A percentile compares a stretch with the other conserved stretches of the same genome.
Evolutionary conservation across 805 yeast species (phyloP).

Genomic region (Yamadazyma tumulicola): DNA sequence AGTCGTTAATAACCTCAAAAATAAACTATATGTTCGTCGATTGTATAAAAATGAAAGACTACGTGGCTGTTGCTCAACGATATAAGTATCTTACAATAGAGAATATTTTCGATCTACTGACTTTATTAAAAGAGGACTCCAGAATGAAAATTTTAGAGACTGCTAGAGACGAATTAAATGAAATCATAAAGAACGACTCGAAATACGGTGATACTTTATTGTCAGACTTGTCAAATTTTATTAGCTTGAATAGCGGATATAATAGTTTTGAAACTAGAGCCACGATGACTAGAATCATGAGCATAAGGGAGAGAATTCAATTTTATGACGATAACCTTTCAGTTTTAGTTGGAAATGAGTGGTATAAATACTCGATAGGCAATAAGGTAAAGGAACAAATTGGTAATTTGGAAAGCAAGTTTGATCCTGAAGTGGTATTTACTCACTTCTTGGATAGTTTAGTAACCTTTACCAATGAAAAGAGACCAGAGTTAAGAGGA

Average conservation of each 20-base stretch:
- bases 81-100: slow-evolving; percentile 17
- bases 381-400: slow-evolving; percentile 53
- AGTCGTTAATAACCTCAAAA: slow-evolving; percentile 17
- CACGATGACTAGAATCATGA: slow-evolving; percentile 15
- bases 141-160: slow-evolving; percentile 27
- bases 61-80: slow-evolving; percentile 20
- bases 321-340: slow-evolving; percentile 21
- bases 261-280: neutral
- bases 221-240: slow-evolving; percentile 1
- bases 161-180: slow-evolving; percentile 25
- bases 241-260: neutral
- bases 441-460: slow-evolving; percentile 45
- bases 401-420: slow-evolving; percentile 39
- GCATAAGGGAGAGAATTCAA: slow-evolving; percentile 19
- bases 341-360: slow-evolving; percentile 24
- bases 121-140: slow-evolving; percentile 34
- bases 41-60: slow-evolving; percentile 27
- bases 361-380: slow-evolving; percentile 48
- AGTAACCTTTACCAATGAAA: slow-evolving; percentile 2
- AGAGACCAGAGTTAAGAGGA: slow-evolving; percentile 8
- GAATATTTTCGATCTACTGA: slow-evolving; percentile 15
- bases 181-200: slow-evolving; percentile 14
- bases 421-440: slow-evolving; percentile 41
- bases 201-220: slow-evolving; percentile 1
- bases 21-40: slow-evolving; percentile 23